A percentile compares a stretch with the other conserved stretches of the same genome.
phyloP scores from a whole-genome alignment of 2,329 filamentous ascomycete genomes.

The Dactylellina cionopaga region DNA sequence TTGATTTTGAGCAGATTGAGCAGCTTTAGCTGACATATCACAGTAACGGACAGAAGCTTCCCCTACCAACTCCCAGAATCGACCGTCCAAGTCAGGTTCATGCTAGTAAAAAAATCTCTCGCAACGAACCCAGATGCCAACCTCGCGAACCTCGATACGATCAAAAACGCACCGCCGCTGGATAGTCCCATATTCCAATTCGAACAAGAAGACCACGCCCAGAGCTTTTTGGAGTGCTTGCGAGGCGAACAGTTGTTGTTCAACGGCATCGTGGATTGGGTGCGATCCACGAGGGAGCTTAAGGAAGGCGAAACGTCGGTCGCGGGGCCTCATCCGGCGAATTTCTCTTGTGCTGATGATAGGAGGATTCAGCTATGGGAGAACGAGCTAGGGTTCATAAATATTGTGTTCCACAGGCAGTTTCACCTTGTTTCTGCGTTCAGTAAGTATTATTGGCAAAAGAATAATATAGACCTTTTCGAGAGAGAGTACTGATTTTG shows the following conservation, averaged over 20 bases:
- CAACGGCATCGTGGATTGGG: slow-evolving; percentile 43
- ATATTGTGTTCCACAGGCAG: slow-evolving; percentile 49
- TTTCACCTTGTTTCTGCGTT: slow-evolving; percentile 50
- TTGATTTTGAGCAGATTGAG: neutral
- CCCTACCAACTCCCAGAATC: slow-evolving; percentile 50
- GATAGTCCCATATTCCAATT: slow-evolving; percentile 51
- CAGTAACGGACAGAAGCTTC: slow-evolving; percentile 47
- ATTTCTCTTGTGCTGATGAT: slow-evolving; percentile 40
- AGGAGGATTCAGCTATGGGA: slow-evolving; percentile 46
- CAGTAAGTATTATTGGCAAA: slow-evolving; percentile 11
- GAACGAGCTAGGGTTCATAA: slow-evolving; percentile 48
- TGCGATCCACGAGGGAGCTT: slow-evolving; percentile 30
- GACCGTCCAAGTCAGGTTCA: slow-evolving; percentile 48
- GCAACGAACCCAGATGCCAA: slow-evolving; percentile 18
- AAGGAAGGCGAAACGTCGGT: slow-evolving; percentile 23
- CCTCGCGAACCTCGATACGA: slow-evolving; percentile 16
- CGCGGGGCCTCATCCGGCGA: slow-evolving; percentile 18
- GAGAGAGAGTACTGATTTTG: too few relatives aligned
- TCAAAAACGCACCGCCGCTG: slow-evolving; percentile 7
- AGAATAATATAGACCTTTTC: too few relatives aligned
- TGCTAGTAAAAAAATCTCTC: slow-evolving; percentile 44
- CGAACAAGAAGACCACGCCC: slow-evolving; percentile 44
- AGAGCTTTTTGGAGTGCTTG: slow-evolving; percentile 39
- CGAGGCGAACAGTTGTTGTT: slow-evolving; percentile 46
- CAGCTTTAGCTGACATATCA: neutral